Base-by-base conservation (phyloP, 2,329 filamentous ascomycete species). In the Nigrospora oryzae region DNA sequence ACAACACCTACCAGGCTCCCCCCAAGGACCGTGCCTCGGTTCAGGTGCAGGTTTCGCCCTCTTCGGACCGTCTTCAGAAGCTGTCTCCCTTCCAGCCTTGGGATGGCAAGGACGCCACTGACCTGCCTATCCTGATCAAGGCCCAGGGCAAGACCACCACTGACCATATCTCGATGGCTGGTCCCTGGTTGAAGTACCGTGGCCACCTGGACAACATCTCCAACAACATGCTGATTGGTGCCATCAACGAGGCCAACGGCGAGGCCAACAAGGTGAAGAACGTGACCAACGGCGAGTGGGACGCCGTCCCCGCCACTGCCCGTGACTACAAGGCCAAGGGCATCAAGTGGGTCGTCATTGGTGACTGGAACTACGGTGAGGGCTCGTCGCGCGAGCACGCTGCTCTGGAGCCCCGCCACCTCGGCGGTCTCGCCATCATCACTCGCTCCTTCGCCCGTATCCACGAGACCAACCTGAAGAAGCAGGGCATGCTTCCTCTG, bases 401-500 rank as follows among this genome's bases (percentile, higher is more conserved):
- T 58, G 93, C 93, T 69, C 83, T 98, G 51, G 91, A 98, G 78
- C 93, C 93, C 64, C 84, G 93, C 66, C 91, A 97, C 75, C 84
- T 98, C 54, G 93, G 93, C 63, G 93, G 91, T 69, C 81, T 96
- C 61, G 93, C 91, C 62, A 95, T 98, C 75, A 94, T 98, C 66
- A 90, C 86, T 63, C 85, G 89, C 64, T 88, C 81, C 53, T 98
- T 98, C 66, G 93, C 93, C 62, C 93, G 93, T 86, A 98, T 98
- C 64, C 93, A 98, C 80, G 93, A 98, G 80, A 98, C 93, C 77
- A 98, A 98, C 82, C 74, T 98, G 76, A 98, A 98, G 88, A 98
- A 98, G 85, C 93, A 98, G 82, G 93, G 93, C 73, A 96, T 98
- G 91, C 86, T 98, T 73, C 93, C 93, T 61, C 80, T 98, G 54